A percentile compares a stretch with the other conserved stretches of the same genome.
These are phyloP conservation scores for Aspergillus floridensis DNA, from an alignment of 2,329 filamentous ascomycete genomes.

Conservation along the genomic window DNA sequence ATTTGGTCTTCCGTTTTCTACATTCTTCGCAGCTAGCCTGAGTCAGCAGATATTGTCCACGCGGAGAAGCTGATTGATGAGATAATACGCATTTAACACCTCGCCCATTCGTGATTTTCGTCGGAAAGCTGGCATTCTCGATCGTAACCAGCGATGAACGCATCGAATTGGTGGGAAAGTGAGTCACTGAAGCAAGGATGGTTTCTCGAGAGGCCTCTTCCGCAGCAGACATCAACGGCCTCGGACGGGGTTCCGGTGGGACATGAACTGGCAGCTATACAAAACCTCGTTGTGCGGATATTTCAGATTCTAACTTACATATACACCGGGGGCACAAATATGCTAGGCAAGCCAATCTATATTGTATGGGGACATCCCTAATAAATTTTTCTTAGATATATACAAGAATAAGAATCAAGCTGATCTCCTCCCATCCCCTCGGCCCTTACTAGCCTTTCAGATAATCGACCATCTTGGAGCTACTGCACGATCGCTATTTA, in stretches of 20 bases:
- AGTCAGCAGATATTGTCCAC: not conserved
- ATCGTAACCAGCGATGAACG: not conserved
- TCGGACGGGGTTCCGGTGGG: not conserved
- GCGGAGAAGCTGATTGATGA: not conserved
- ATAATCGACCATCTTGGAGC: not conserved
- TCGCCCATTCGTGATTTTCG: not conserved
- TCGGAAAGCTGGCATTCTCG: not conserved
- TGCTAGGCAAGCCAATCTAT: not conserved
- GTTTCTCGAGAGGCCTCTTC: not conserved
- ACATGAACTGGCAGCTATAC: not conserved
- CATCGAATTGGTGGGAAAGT: not conserved
- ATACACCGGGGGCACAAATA: not conserved
- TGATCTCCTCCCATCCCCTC: not conserved
- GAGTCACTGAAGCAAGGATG: not conserved
- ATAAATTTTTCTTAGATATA: not conserved
- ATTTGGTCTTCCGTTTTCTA: constrained; percentile 12
- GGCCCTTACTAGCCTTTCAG: not conserved
- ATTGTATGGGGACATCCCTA: not conserved
- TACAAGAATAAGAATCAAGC: constrained; percentile 5
- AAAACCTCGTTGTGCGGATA: too few species aligned
- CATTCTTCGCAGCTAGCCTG: constrained; percentile 7
- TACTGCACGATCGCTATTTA: not conserved
- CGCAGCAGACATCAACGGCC: not conserved
- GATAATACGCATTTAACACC: not conserved
- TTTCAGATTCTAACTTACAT: not conserved